Conservation (phyloP, 2,329 filamentous ascomycete genomes). For the Thelonectria discophora region DNA sequence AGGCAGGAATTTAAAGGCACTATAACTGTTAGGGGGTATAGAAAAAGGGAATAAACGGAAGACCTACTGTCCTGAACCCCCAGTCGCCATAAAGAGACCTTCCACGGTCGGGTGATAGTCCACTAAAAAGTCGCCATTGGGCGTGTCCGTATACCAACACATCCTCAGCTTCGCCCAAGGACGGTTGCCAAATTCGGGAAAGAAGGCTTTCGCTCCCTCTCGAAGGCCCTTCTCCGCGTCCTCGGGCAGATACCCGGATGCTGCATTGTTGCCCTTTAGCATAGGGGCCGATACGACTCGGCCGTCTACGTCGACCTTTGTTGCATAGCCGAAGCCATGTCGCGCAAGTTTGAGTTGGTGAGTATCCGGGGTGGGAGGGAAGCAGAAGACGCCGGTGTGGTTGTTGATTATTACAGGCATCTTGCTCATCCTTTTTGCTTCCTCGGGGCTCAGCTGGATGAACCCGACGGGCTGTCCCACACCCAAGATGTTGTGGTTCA, state of each 20-base stretch:
- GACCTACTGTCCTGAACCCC: slow-evolving; percentile 29
- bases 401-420: slow-evolving; percentile 68
- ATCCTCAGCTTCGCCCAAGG: slow-evolving; percentile 20
- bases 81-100: slow-evolving; percentile 29
- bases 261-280: slow-evolving; percentile 47
- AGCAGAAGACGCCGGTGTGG: slow-evolving; percentile 61
- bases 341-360: slow-evolving; percentile 65
- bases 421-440: slow-evolving; percentile 61
- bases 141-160: slow-evolving; percentile 33
- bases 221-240: slow-evolving; percentile 62
- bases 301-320: slow-evolving; percentile 27
- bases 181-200: slow-evolving; percentile 55
- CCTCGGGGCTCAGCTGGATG: slow-evolving; percentile 65
- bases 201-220: slow-evolving; percentile 57
- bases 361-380: slow-evolving; percentile 58
- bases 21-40: slow-evolving; percentile 8
- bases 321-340: slow-evolving; percentile 65
- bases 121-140: slow-evolving; percentile 29
- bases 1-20: slow-evolving; percentile 35
- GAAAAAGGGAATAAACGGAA: not conserved
- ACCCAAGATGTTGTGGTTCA: slow-evolving; percentile 66
- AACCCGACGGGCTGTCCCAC: slow-evolving; percentile 73
- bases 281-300: slow-evolving; percentile 44
- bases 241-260: slow-evolving; percentile 52
- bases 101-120: slow-evolving; percentile 25